These are phyloP conservation scores for Marchantia paleacea DNA, from an alignment of 225 moss, liverwort and hornwort genomes.

Conservation along the genomic window DNA sequence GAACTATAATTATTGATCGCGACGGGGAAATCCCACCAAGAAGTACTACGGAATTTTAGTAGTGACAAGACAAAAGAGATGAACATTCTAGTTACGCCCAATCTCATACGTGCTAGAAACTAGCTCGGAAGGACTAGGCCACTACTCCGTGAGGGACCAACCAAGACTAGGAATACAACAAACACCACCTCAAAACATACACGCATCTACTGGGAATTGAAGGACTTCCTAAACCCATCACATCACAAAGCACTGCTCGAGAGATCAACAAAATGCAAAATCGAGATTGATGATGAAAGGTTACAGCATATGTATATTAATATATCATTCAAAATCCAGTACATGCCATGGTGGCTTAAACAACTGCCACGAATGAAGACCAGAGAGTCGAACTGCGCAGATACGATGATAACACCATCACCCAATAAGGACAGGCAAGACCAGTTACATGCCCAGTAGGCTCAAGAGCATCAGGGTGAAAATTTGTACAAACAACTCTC, in stretches of 20 bases:
- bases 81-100: too few species aligned
- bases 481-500: constrained; percentile 44
- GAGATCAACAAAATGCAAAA: too few species aligned
- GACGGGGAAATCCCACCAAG: too few species aligned
- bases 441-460: constrained; percentile 29
- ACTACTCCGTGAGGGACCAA: not conserved
- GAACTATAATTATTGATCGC: too few species aligned
- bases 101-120: too few species aligned
- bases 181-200: not conserved
- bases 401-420: constrained; percentile 33
- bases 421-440: constrained; percentile 33
- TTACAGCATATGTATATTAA: constrained; percentile 39
- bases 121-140: too few species aligned
- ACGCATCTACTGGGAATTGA: not conserved
- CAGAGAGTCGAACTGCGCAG: constrained; percentile 39
- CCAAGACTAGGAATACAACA: not conserved
- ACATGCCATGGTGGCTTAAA: constrained; percentile 43
- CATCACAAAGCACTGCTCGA: too few species aligned
- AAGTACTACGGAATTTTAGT: too few species aligned
- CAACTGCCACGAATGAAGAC: constrained; percentile 39
- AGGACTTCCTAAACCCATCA: too few species aligned
- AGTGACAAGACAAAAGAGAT: too few species aligned
- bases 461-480: constrained; percentile 42
- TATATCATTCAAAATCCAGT: constrained; percentile 51
- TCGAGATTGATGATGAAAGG: constrained; percentile 16